A percentile compares a stretch with the other conserved stretches of the same genome.
Conservation (phyloP, 495 filamentous ascomycete species). For the Podospora appendiculata region DNA sequence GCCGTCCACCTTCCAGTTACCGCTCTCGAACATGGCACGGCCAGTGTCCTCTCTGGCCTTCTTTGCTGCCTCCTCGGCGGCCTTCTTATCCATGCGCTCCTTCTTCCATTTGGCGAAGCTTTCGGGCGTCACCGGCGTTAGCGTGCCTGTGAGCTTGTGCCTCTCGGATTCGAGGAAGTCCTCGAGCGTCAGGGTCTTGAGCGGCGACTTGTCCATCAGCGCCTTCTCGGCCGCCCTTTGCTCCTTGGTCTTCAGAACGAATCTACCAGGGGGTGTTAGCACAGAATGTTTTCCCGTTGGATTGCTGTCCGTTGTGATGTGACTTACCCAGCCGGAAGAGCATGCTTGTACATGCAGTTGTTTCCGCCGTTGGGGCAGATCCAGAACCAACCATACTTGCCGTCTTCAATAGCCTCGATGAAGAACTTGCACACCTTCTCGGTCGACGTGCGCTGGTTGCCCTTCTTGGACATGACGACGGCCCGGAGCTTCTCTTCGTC, state of each 20-base stretch:
- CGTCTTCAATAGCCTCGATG: slow-evolving; percentile 94
- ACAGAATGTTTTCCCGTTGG: too few relatives aligned
- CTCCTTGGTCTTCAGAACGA: slow-evolving; percentile 95
- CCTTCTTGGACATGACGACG: slow-evolving; percentile 91
- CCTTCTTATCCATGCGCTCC: slow-evolving; percentile 89
- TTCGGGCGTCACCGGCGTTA: slow-evolving; percentile 90
- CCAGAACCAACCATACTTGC: slow-evolving; percentile 99
- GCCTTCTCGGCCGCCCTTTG: slow-evolving; percentile 95
- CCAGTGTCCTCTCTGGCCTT: slow-evolving; percentile 93
- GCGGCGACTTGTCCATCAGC: slow-evolving; percentile 90
- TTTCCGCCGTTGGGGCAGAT: slow-evolving; percentile 92
- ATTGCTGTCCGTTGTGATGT: neutral
- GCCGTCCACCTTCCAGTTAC: slow-evolving; percentile 74
- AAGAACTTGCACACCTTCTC: slow-evolving; percentile 99
- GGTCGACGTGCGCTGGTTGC: slow-evolving; percentile 90
- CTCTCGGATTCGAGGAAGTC: slow-evolving; percentile 94
- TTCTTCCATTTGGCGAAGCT: slow-evolving; percentile 94
- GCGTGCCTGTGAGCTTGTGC: slow-evolving; percentile 80
- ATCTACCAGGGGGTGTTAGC: slow-evolving; percentile 46
- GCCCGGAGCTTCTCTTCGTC: slow-evolving; percentile 91
- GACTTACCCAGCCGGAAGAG: slow-evolving; percentile 81
- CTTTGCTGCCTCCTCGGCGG: slow-evolving; percentile 78
- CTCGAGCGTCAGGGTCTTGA: slow-evolving; percentile 91
- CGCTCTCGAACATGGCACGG: slow-evolving; percentile 89
- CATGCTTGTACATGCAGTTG: slow-evolving; percentile 98